Percentiles rank a stretch among this genome's conserved stretches.
These are phyloP conservation scores for Dactylellina haptotyla DNA, from an alignment of 2,329 filamentous ascomycete genomes.

Conservation along the genomic window DNA sequence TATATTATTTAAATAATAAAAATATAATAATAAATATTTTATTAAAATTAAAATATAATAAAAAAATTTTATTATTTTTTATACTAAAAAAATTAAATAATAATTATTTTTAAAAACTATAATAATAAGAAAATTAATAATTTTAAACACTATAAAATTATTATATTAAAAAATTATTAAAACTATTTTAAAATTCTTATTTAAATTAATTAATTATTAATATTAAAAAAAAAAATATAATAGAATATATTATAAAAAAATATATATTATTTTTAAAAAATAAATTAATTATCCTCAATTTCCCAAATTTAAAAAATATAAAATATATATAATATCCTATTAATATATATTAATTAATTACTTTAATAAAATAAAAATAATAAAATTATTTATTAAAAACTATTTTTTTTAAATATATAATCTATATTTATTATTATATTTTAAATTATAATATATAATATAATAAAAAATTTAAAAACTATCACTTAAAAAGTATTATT, in stretches of 20 bases:
- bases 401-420: constrained; percentile 8
- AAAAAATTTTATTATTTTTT: no score
- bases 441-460: background rate
- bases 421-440: constrained; percentile 1
- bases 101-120: constrained; percentile 1
- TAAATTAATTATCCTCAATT: background rate
- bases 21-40: constrained; percentile 8
- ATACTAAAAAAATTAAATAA: constrained; percentile 5
- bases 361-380: constrained; percentile 1
- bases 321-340: background rate
- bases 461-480: background rate
- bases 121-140: background rate
- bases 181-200: no score
- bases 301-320: background rate
- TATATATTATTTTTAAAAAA: background rate
- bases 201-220: no score
- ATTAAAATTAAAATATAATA: constrained; percentile 2
- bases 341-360: constrained; percentile 1
- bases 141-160: background rate
- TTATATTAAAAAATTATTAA: background rate
- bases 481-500: background rate
- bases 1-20: constrained; percentile 4
- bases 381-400: background rate
- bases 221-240: background rate
- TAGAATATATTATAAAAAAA: background rate